Evolutionary conservation across 2,329 filamentous ascomycete species (phyloP).

Genomic region (Verticillium tricorpus): DNA sequence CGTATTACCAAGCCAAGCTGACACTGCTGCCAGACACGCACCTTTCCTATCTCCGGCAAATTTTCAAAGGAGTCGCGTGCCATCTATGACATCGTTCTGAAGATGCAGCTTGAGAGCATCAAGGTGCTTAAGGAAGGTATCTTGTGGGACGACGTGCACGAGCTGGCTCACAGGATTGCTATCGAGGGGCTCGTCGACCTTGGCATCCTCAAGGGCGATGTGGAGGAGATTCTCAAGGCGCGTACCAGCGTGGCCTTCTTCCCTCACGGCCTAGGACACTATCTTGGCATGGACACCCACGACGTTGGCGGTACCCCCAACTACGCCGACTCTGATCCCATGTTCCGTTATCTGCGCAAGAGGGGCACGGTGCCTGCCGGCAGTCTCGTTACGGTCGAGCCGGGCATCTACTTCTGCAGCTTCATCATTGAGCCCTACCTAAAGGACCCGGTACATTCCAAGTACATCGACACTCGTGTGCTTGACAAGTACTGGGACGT

Average conservation of each 20-base stretch:
- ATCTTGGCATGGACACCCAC: constrained; percentile 89
- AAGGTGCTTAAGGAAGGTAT: constrained; percentile 68
- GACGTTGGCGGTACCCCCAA: constrained; percentile 78
- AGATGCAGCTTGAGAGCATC: constrained; percentile 82
- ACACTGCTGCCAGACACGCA: constrained; percentile 59
- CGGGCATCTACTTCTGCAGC: constrained; percentile 87
- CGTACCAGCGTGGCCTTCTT: constrained; percentile 88
- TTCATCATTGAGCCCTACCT: constrained; percentile 84
- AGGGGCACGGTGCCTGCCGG: constrained; percentile 67
- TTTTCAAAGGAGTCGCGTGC: constrained; percentile 66
- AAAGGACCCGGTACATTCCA: constrained; percentile 63
- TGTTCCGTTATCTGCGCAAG: constrained; percentile 85
- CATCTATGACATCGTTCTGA: constrained; percentile 78
- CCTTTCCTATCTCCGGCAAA: constrained; percentile 73
- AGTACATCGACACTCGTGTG: constrained; percentile 71
- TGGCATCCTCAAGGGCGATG: constrained; percentile 65
- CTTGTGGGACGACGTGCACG: constrained; percentile 76
- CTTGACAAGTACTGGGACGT: constrained; percentile 79
- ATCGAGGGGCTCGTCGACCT: constrained; percentile 73
- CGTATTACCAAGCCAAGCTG: background rate
- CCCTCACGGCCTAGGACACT: constrained; percentile 86
- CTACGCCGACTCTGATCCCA: constrained; percentile 71
- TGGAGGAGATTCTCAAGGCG: constrained; percentile 69
- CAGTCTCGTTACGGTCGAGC: constrained; percentile 90
- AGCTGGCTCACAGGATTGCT: constrained; percentile 73